Base-by-base conservation (phyloP, 2,329 filamentous ascomycete genomes). In the Botrytis porri region DNA sequence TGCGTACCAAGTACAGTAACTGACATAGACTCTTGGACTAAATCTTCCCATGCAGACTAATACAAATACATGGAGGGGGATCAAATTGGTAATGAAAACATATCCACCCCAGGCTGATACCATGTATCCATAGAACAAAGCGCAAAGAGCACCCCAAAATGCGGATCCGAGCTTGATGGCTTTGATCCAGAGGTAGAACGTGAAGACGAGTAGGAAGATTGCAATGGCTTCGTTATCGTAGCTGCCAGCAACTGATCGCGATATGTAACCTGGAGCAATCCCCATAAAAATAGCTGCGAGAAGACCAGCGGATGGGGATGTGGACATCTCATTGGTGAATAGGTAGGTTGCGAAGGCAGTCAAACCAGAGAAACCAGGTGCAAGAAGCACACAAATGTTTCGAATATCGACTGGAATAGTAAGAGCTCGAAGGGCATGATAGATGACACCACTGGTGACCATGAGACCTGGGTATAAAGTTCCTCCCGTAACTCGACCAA, bases 221-320 rank as follows among this genome's bases (percentile, higher is more conserved):
- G 96, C 95, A 85, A 99, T 99, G 77, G 96, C 96, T 85, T 99
- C 96, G 86, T 99, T 98, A 84, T 99, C 96, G 85, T 99, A 99
- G 83, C 95, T 98, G 81, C 96, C 96, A 75, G 96, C 96, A 75
- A 99, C 96, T 73, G 95, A 98, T 83, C 96, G 90, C 77, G 95
- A 98, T 82, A 99, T 99, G 83, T 99, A 99, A 77, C 96, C 96
- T 32, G 96, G 96, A 22, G 94, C 89, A 81, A 99, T 99, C 75
- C 96, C 96, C 94, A 99, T 98, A 84, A 99, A 99, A 73, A 88
- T 88, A 64, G 96, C 97, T 61, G 96, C 95, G 74, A 99, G 90
- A 69, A 99, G 92, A 82, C 96, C 96, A 65, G 97, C 97, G 2
- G 96, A 98, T 41, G 94, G 92, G 71, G 94, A 97, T n/a, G 92